Conservation (phyloP, 2,329 filamentous ascomycete species). For the Nemania sp. region DNA sequence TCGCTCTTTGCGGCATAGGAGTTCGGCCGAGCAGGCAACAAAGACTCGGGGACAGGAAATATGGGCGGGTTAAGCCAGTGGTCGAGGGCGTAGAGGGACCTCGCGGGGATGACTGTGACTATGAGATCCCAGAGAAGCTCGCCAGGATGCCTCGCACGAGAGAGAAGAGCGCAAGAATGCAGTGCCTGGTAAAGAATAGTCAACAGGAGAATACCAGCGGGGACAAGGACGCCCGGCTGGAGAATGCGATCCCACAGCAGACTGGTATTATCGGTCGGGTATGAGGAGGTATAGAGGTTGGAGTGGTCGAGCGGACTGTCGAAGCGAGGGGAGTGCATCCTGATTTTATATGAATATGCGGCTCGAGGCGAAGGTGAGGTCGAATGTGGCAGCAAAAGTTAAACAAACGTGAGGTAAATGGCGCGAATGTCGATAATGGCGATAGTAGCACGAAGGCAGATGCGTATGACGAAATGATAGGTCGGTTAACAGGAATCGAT, state of each 20-base stretch:
- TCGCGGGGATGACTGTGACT: slow-evolving; percentile 67
- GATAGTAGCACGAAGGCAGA: slow-evolving; percentile 1
- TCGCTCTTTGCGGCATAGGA: slow-evolving; percentile 72
- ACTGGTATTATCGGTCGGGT: slow-evolving; percentile 41
- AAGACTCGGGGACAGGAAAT: slow-evolving; percentile 53
- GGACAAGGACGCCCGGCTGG: slow-evolving; percentile 54
- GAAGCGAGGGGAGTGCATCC: slow-evolving; percentile 55
- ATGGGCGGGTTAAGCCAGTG: slow-evolving; percentile 64
- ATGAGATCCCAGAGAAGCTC: slow-evolving; percentile 71
- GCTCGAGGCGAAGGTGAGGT: not conserved
- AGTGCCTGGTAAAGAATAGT: slow-evolving; percentile 54
- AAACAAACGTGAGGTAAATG: too few relatives aligned
- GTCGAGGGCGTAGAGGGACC: slow-evolving; percentile 68
- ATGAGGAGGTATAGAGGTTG: slow-evolving; percentile 41
- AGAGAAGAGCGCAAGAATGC: slow-evolving; percentile 47
- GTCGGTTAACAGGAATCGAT: not conserved
- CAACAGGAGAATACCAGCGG: slow-evolving; percentile 51
- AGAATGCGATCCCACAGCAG: slow-evolving; percentile 51
- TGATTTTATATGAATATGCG: slow-evolving; percentile 40
- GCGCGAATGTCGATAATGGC: slow-evolving; percentile 1
- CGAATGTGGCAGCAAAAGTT: not conserved
- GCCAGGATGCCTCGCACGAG: slow-evolving; percentile 52
- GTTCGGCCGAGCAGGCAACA: slow-evolving; percentile 54
- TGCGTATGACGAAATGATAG: not conserved
- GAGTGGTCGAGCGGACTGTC: slow-evolving; percentile 49